Evolutionary conservation across 2,329 filamentous ascomycete species (phyloP), one percentile per base, ranked within the genome.

Genomic region (Monilinia polystroma): DNA sequence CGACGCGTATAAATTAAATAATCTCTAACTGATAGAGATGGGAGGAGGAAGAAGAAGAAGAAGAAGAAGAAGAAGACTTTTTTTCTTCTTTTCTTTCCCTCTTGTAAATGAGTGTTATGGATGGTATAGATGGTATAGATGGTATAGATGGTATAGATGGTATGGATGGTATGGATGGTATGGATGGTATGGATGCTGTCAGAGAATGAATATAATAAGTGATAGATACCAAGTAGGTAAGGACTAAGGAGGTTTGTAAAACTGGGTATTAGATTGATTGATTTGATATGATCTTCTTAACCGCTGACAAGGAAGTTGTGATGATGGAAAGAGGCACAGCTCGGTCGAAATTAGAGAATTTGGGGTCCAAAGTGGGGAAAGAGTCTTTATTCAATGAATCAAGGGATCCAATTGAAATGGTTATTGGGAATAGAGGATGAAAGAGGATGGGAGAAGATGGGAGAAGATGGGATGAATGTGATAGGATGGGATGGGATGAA

Each of bases 291-390:
- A 65, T 57, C 63, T 60, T 32, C 63, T 32, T 65, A 59, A 8
- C 63, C 63, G 63, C 63, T 45, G 63, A 53, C 63, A 65, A 65
- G 63, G 63, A 65, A 64, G 63, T 41, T 52, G 38, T 53, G 29
- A 35, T 64, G 51, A 54, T 57, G 45, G 63, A 47, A 63, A 63
- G 59, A 63, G 59, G 47, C 63, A 65, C 63, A 65, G 54, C 32
- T 49, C 18, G 57, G 16, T 18, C 26, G 7, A 4, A 35, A 35
- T 35, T 35, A 32, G 26, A 23, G 35, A 41, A 52, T 65, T 65
- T 58, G 63, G 54, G 54, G 63, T 65, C 38, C 63, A 64, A 58
- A 53, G 63, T 57, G 53, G 53, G 63, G 55, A 20, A 47, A 41
- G n/a, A 32, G 18, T 12, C 20, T 12, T 20, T 32, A 14, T 47